These are phyloP conservation scores for Rhododendron ovatum DNA, from an alignment of 148 eudicot genomes.

Conservation along the genomic window DNA sequence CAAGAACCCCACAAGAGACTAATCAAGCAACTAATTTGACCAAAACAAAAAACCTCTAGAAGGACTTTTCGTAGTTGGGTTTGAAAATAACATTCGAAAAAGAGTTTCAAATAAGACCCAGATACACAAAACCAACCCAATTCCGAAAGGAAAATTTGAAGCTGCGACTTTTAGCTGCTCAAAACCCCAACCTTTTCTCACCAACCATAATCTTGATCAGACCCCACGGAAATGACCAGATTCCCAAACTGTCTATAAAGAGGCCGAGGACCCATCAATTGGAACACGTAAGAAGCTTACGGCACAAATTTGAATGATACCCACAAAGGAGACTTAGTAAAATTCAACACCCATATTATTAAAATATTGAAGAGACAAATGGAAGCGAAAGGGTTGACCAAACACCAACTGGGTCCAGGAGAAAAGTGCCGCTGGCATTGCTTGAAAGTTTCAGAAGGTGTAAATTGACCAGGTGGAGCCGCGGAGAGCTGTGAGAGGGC, in stretches of 20 bases:
- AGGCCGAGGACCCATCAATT: not conserved
- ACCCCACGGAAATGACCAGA: conserved; percentile 1
- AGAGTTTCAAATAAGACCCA: not conserved
- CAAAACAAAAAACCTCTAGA: not conserved
- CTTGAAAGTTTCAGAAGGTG: not conserved
- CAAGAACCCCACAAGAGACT: not conserved
- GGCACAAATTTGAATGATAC: not conserved
- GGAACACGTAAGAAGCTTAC: not conserved
- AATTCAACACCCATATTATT: not conserved
- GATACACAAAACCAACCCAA: not conserved
- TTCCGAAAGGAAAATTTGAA: not conserved
- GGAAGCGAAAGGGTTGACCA: not conserved
- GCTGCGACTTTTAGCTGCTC: not conserved
- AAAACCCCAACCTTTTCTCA: conserved; percentile 5
- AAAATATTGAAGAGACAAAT: not conserved
- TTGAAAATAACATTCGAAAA: not conserved
- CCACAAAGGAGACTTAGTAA: not conserved
- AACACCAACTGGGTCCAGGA: not conserved
- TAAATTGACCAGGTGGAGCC: not conserved
- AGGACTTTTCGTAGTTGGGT: not conserved
- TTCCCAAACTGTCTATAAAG: not conserved
- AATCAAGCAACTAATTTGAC: not conserved
- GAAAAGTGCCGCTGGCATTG: not conserved
- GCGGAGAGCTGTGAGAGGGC: not conserved
- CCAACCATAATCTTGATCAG: not conserved